Conservation (phyloP, 169 alveolate species). For the Eimeria necatrix region DNA sequence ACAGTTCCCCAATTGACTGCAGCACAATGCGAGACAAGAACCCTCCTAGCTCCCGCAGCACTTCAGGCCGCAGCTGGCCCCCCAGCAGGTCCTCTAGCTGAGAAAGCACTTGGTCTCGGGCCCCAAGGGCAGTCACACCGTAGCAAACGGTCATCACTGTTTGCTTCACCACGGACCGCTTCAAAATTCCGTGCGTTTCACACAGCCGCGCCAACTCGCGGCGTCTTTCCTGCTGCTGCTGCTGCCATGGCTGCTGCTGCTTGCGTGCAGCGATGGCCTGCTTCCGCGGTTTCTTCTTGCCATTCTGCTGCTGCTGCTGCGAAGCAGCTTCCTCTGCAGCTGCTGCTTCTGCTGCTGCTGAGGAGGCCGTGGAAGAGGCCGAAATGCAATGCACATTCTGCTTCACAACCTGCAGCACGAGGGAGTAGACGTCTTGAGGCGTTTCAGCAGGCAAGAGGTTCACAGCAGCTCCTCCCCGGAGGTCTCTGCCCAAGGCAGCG, state of each 20-base stretch:
- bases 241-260: conserved; percentile 8
- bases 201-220: conserved; percentile 49
- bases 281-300: background rate
- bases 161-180: conserved; percentile 97
- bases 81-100: conserved; percentile 88
- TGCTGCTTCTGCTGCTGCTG: background rate
- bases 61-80: conserved; percentile 79
- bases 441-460: conserved; percentile 93
- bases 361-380: background rate
- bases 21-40: conserved; percentile 95
- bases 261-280: background rate
- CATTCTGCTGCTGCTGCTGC: background rate
- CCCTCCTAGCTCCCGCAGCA: conserved; percentile 81
- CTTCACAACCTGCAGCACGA: conserved; percentile 86
- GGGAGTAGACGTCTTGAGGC: conserved; percentile 98
- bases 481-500: conserved; percentile 97
- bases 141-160: conserved; percentile 99
- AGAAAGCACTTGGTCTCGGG: conserved; percentile 90
- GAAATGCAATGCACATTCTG: conserved; percentile 66
- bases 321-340: background rate
- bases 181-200: conserved; percentile 83
- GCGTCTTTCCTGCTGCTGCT: conserved; percentile 55
- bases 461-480: conserved; percentile 96
- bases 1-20: conserved; percentile 95
- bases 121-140: conserved; percentile 97